phyloP scores from a whole-genome alignment of 2,329 filamentous ascomycete genomes.

The Pleomassaria siparia region DNA sequence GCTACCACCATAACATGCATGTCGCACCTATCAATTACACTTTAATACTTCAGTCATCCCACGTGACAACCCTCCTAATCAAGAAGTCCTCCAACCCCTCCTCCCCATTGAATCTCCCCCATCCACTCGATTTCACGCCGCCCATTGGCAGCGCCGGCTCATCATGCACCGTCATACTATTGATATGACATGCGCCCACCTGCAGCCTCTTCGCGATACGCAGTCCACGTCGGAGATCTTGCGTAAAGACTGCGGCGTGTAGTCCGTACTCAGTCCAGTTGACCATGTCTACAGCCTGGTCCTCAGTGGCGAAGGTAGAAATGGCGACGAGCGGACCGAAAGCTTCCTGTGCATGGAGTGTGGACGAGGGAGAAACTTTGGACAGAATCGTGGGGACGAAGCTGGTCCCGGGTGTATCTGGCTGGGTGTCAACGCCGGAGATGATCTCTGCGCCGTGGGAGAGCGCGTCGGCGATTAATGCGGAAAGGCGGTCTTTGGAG shows the following conservation, averaged over 20 bases:
- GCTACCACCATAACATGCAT: too few relatives aligned
- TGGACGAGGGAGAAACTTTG: conserved; percentile 5
- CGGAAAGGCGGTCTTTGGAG: conserved; percentile 11
- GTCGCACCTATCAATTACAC: too few relatives aligned
- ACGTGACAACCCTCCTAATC: conserved; percentile 10
- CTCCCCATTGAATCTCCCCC: conserved; percentile 17
- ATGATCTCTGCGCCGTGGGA: conserved; percentile 11
- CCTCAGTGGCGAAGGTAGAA: conserved; percentile 10
- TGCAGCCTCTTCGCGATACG: conserved; percentile 16
- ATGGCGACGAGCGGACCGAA: conserved; percentile 16
- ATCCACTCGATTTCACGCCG: conserved; percentile 16
- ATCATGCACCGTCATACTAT: conserved; percentile 20
- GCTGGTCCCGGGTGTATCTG: conserved; percentile 1
- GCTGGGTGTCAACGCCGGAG: neutral
- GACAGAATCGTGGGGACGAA: conserved; percentile 17
- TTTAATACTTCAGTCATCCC: conserved; percentile 14
- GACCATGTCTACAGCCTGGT: conserved; percentile 14
- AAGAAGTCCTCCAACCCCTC: conserved; percentile 16
- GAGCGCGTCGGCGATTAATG: neutral
- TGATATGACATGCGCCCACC: conserved; percentile 20
- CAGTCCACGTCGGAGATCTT: conserved; percentile 11
- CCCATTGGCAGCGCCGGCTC: conserved; percentile 18
- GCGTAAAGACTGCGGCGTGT: conserved; percentile 14
- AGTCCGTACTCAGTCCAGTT: conserved; percentile 17
- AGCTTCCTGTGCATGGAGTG: conserved; percentile 13